These are phyloP conservation scores for Pulveroboletus sp. DNA, from an alignment of 768 basidiomycete species.

Conservation along the genomic window DNA sequence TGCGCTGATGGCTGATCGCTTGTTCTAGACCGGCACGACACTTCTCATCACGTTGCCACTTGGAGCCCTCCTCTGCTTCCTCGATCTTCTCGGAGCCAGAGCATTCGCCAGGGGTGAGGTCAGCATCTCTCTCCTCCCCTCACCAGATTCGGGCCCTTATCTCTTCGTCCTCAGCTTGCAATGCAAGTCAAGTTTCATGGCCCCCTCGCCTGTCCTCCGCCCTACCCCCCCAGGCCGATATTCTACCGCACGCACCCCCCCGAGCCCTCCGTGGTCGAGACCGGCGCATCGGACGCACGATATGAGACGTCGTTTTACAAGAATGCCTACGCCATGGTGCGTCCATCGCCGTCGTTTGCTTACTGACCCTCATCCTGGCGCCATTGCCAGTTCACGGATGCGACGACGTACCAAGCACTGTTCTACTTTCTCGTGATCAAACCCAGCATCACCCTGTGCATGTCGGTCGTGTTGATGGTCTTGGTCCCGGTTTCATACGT, in stretches of 20 bases:
- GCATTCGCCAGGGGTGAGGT: slow-evolving; percentile 70
- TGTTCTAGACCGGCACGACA: slow-evolving; percentile 64
- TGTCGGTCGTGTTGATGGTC: slow-evolving; percentile 51
- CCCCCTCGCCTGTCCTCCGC: slow-evolving; percentile 57
- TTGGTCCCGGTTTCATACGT: slow-evolving; percentile 54
- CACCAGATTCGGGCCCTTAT: slow-evolving; percentile 9
- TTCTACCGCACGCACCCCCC: slow-evolving; percentile 60
- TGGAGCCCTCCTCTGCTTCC: slow-evolving; percentile 72
- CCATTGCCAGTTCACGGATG: slow-evolving; percentile 61
- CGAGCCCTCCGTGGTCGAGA: slow-evolving; percentile 47
- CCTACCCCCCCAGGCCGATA: slow-evolving; percentile 67
- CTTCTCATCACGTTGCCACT: slow-evolving; percentile 75
- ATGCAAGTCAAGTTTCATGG: slow-evolving; percentile 69
- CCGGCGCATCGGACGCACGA: slow-evolving; percentile 35
- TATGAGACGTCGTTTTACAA: slow-evolving; percentile 73
- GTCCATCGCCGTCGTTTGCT: slow-evolving; percentile 17
- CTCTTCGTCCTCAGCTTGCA: slow-evolving; percentile 41
- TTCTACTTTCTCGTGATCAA: slow-evolving; percentile 90
- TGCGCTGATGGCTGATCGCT: slow-evolving; percentile 15
- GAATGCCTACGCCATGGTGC: slow-evolving; percentile 76
- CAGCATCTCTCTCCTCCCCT: slow-evolving; percentile 8
- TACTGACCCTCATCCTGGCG: slow-evolving; percentile 4
- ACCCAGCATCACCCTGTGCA: slow-evolving; percentile 67
- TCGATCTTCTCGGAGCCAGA: slow-evolving; percentile 71
- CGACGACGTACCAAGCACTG: slow-evolving; percentile 77